Percentiles rank a stretch among this genome's conserved stretches.
Conservation (phyloP, 2,329 filamentous ascomycete species). For the Sporothrix inflata region DNA sequence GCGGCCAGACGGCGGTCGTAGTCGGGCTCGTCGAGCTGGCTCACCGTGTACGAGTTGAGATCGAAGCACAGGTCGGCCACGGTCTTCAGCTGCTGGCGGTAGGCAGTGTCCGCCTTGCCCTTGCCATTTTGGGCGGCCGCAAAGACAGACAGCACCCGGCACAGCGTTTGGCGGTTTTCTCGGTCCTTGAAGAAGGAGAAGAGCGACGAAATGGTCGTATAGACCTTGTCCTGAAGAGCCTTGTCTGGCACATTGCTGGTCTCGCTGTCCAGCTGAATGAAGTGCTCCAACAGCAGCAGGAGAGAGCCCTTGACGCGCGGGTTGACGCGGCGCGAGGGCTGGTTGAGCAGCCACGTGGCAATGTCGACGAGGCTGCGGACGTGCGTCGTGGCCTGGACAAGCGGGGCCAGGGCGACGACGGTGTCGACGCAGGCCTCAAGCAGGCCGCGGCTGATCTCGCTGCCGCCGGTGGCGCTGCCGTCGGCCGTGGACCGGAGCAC, state of each 20-base stretch:
- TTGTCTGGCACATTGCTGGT: conserved; percentile 31
- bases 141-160: conserved; percentile 72
- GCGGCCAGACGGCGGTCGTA: conserved; percentile 80
- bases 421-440: conserved; percentile 78
- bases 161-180: conserved; percentile 73
- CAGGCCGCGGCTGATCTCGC: conserved; percentile 68
- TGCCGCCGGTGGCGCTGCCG: conserved; percentile 54
- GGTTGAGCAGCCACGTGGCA: conserved; percentile 77
- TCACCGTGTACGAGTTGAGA: conserved; percentile 76
- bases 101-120: conserved; percentile 40
- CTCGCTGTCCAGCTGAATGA: conserved; percentile 69
- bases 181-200: conserved; percentile 91
- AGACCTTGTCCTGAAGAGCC: conserved; percentile 67
- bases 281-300: conserved; percentile 77
- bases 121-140: conserved; percentile 58
- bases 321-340: conserved; percentile 81
- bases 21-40: conserved; percentile 80
- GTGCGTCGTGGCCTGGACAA: conserved; percentile 69
- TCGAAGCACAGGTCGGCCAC: conserved; percentile 73
- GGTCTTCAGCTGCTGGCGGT: conserved; percentile 50
- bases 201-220: conserved; percentile 73
- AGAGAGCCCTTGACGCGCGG: conserved; percentile 82
- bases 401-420: conserved; percentile 73
- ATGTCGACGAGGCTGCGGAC: conserved; percentile 79
- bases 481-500: conserved; percentile 31